Base-by-base conservation (phyloP, 1,139 yeast species). In the Hyphopichia khmerensis region DNA sequence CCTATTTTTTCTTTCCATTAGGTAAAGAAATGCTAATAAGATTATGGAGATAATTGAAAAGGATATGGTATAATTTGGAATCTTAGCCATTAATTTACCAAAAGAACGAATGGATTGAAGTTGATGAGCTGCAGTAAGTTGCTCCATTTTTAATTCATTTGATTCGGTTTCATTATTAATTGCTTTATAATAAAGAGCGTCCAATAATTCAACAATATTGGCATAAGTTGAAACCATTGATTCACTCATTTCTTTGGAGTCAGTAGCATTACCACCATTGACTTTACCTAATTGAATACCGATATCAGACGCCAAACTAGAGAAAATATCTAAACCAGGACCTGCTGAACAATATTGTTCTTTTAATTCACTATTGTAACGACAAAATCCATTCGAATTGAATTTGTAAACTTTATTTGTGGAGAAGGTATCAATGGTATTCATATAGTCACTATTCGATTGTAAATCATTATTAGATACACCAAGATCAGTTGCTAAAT, bases 401-500 rank as follows among this genome's bases (percentile, higher is more conserved):
- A 80, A 65, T 35, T 66, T 65, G 52, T 64, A 80, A 11, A 63
- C 36, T 36, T 72, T 73, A 37, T 66, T 60, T 26, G 64, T 64
- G 35, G 75, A 69, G 46, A 76, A 69, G 0, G 81, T 70, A 50
- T 75, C 79, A 37, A 79, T 68, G 3, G 60, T 52, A 44, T 61
- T 57, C 36, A 62, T 43, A 39, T 54, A 53, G 36, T 46, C 42
- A 32, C 52, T 43, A 16, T 54, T 51, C 27, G 49, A 49, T n/a
- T 45, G 43, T 33, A 47, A 39, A 27, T 56, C 55, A 44, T 45
- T 47, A 58, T 59, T 37, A 64, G 74, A 55, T 14, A 61, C 55
- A 39, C 68, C 68, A 39, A 80, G 69, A 51, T 82, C 87, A 35
- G 73, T 69, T 0, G 85, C 83, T 43, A 82, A 60, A 50, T 75